phyloP scores from a whole-genome alignment of 441 rosid species.

The Corymbia calophylla region DNA sequence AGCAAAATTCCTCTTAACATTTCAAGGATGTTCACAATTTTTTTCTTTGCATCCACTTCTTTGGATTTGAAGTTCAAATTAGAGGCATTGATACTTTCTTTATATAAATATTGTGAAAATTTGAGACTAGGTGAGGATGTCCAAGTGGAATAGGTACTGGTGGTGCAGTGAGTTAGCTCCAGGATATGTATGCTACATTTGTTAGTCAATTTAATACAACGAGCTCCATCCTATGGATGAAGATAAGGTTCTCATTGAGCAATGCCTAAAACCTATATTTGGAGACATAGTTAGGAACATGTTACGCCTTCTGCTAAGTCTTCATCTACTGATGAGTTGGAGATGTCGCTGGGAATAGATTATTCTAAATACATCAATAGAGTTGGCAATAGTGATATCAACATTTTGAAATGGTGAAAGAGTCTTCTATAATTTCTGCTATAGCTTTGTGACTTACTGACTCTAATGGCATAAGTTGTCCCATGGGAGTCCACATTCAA shows the following conservation, averaged over 20 bases:
- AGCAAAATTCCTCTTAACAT: not conserved
- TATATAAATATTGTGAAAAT: not conserved
- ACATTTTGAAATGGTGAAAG: not conserved
- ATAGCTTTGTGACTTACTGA: rapidly evolving
- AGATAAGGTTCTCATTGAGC: not conserved
- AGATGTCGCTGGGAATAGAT: not conserved
- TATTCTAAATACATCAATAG: not conserved
- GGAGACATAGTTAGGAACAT: not conserved
- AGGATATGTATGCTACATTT: not conserved
- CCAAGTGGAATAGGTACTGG: not conserved
- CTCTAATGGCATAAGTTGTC: not conserved
- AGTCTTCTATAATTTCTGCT: not conserved
- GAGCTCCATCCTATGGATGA: not conserved
- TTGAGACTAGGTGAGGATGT: not conserved
- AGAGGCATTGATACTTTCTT: not conserved
- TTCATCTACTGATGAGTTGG: not conserved
- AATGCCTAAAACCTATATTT: not conserved
- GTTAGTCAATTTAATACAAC: not conserved
- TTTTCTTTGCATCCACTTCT: not conserved
- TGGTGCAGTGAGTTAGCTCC: not conserved
- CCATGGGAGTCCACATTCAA: rapidly evolving
- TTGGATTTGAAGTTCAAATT: not conserved
- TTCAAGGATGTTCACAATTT: not conserved
- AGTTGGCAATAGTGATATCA: not conserved
- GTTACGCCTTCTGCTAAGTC: not conserved